These are phyloP conservation scores for Adansonia digitata DNA, from an alignment of 345 rosid genomes.

Conservation along the genomic window DNA sequence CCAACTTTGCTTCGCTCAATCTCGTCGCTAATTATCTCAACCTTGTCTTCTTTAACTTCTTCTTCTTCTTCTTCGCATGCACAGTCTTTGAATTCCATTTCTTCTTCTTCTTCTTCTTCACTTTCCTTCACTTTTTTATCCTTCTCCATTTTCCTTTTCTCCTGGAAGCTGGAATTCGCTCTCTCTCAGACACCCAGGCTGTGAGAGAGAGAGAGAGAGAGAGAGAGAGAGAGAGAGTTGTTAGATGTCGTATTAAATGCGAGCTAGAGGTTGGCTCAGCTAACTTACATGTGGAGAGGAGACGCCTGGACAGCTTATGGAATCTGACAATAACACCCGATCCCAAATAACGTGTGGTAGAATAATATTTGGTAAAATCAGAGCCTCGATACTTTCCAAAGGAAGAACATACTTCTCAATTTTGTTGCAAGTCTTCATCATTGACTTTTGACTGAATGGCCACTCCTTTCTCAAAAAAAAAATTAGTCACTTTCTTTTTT, in stretches of 20 bases:
- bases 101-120: background rate
- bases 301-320: background rate
- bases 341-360: no score
- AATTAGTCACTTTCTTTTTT: no score
- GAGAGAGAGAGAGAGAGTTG: background rate
- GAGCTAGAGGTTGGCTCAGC: background rate
- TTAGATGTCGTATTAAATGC: background rate
- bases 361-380: no score
- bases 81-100: conserved; percentile 13
- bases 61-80: conserved; percentile 15
- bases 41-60: conserved; percentile 8
- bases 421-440: no score
- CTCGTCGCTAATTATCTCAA: conserved; percentile 41
- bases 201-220: background rate
- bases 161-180: background rate
- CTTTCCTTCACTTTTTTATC: background rate
- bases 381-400: no score
- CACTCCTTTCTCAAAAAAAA: no score
- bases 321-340: background rate
- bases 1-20: conserved; percentile 68
- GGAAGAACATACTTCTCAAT: no score
- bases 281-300: background rate
- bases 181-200: background rate
- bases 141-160: background rate
- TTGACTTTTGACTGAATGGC: no score